Base-by-base conservation (phyloP, 2,329 filamentous ascomycete genomes). In the Verruconis gallopava region DNA sequence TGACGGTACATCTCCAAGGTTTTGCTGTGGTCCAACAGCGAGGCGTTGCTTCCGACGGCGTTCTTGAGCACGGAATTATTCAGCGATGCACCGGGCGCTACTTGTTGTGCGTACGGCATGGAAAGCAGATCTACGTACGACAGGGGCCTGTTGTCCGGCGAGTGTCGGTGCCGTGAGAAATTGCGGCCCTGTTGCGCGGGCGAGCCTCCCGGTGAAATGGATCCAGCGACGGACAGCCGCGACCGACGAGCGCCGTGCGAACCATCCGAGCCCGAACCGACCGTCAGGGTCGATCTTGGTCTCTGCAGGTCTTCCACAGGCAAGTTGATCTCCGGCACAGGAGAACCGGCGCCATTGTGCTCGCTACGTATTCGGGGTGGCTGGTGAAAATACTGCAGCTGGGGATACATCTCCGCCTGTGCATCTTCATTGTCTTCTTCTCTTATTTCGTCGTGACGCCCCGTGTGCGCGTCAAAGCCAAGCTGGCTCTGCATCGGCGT, bases 1-100 rank as follows among this genome's bases (percentile, higher is more conserved):
- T 81, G 80, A 35, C 89, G 76, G 60, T 98, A 98, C 89, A 96
- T 95, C 43, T 96, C 88, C 38, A 98, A 73, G 2, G 91, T 98
- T 64, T 96, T 88, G 56, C 89, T 84, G 22, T 85, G 81, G 54
- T 85, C 88, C 21, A 98, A 73, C 11, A 98, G 71, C 15, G 88
- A 94, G 3, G 89, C 89, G 64, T 93, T 93, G 55, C 77, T 81
- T 35, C 91, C 91, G 18, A 98, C 79, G 13, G 75, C 79, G 43
- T 72, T 77, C 46, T 85, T 80, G 38, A 98, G 66, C 48, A 81
- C 73, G 9, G 81, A 77, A 56, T 96, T 95, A 60, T 93, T 84
- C 46, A 93, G 70, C 20, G 74, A 67, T 28, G 68, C 62, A 4
- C 67, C 65, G 55, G 65, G 84, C 53, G 63, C 85, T 59, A 63